Conservation (phyloP, 1,284 basidiomycete species). For the Lentinula novae-zelandiae region DNA sequence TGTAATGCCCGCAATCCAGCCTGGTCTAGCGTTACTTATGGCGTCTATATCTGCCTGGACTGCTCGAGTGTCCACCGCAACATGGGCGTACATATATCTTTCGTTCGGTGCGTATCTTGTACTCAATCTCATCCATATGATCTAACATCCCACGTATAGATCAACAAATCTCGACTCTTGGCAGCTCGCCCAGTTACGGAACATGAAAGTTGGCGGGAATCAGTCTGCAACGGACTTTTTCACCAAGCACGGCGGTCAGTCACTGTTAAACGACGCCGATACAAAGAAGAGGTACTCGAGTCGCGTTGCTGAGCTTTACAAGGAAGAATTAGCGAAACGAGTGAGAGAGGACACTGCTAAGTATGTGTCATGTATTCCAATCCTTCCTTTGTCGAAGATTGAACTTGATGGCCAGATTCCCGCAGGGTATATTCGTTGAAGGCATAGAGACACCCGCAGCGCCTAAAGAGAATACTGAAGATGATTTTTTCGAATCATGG, state of each 20-base stretch:
- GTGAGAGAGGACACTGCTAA: conserved; percentile 77
- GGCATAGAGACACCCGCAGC: conserved; percentile 54
- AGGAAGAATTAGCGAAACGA: conserved; percentile 83
- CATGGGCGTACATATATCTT: conserved; percentile 97
- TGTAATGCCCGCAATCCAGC: conserved; percentile 96
- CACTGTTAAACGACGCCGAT: conserved; percentile 72
- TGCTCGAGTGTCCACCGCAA: conserved; percentile 96
- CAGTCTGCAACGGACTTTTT: conserved; percentile 89
- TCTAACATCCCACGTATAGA: conserved; percentile 36
- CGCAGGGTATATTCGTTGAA: conserved; percentile 75
- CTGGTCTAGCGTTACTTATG: conserved; percentile 96
- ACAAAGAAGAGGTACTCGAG: conserved; percentile 89
- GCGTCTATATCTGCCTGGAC: conserved; percentile 96
- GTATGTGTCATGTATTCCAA: conserved; percentile 38
- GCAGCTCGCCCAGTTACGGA: conserved; percentile 88
- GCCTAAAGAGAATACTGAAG: conserved; percentile 54
- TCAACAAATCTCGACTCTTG: conserved; percentile 97
- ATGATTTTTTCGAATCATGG: conserved; percentile 97
- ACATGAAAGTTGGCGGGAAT: conserved; percentile 97
- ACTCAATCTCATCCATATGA: not conserved
- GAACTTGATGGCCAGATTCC: conserved; percentile 48
- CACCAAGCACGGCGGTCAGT: conserved; percentile 77
- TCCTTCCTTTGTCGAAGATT: conserved; percentile 1
- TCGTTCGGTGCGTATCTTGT: conserved; percentile 73
- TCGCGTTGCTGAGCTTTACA: conserved; percentile 84